Evolutionary conservation across 192 early-diverging fungal genomes (phyloP), one percentile per base, ranked within the genome.

Genomic region (Coemansia sp.): DNA sequence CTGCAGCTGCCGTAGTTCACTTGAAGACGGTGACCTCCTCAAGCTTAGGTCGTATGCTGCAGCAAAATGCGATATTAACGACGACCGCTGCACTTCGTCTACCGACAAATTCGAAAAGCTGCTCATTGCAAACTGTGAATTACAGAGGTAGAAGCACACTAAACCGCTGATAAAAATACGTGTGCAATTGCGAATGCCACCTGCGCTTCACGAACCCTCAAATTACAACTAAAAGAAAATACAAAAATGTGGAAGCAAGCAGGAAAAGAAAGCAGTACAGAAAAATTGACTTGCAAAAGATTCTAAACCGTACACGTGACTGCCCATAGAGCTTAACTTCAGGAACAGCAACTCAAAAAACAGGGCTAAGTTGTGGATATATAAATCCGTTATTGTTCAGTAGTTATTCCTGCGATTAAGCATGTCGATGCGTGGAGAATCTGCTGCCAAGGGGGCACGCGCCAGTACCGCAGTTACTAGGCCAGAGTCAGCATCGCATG

Each of bases 1-100:
- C n/a, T 60, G 67, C 19, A 80, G 62, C 58, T 74, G 68, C 21
- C 64, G 63, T 29, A 80, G 58, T 57, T 74, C 77, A 48, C 54
- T 53, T 0, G 67, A 23, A 4, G 57, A 60, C 39, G 54, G 66
- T n/a, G 56, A 57, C 56, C 23, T 66, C 47, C 59, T 47, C 17
- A 53, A 41, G 48, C 60, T 39, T 17, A 48, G 2, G 37, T 59
- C 60, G 27, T 73, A 38, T 12, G 32, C 25, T n/a, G 67, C 60
- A 22, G 67, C 14, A 35, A 79, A 69, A 11, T 73, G 68, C 9
- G 72, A 63, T 9, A 80, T n/a, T 6, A 61, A 29, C 15, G 54
- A 60, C 25, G 72, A 68, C 60, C 51, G 61, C 47, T 74, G 77
- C 39, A 74, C 56, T 39, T 74, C 77, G 35, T 54, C 47, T 17